Evolutionary conservation across 257 asterid genomes (phyloP), one percentile per base, ranked within the genome.

Genomic region (Jacaranda mimosifolia): DNA sequence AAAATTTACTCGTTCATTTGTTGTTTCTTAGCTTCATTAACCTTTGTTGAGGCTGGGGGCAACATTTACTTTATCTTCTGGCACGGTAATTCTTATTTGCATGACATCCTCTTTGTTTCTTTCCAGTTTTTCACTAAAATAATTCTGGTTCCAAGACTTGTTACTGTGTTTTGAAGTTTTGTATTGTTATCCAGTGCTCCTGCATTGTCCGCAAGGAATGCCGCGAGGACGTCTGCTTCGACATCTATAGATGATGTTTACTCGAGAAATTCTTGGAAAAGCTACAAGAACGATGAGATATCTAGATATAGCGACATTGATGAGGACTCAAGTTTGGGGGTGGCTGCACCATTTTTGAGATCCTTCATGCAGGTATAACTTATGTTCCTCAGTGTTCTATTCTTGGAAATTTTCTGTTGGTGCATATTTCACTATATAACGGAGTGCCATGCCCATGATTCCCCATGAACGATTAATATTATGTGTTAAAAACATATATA

Each of bases 321-420:
- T 59, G 98, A 96, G 73, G 88, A 85, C 87, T 83, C 94, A 4
- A 83, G 92, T 82, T 85, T 92, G 76, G 99, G 98, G 79, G 89
- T 93, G 83, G 97, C 99, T 57, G 87, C 99, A 4, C 99, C 99
- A 19, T 89, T 93, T 80, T 86, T 96, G 73, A 93, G 88, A 90
- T 96, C 98, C 76, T 96, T 96, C 86, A 96, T 93, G 99, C 97
- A 96, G 98, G 99, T 91, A 81, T 73, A 49, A 46, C 56, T 57
- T 77, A 45, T 53, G 14, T 74, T 66, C 70, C 76, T 70, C 68
- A 7, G 5, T 36, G 14, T 58, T 55, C n/a, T 56, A 32, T 46
- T 48, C 36, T 52, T 62, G 75, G 76, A n/a, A 45, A 35, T 19
- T 64, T 46, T 52, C 60, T 40, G 19, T 60, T 32, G 70, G 52